A percentile compares a stretch with the other conserved stretches of the same genome.
Conservation (phyloP, 768 basidiomycete genomes). For the Dioszegia hungarica region DNA sequence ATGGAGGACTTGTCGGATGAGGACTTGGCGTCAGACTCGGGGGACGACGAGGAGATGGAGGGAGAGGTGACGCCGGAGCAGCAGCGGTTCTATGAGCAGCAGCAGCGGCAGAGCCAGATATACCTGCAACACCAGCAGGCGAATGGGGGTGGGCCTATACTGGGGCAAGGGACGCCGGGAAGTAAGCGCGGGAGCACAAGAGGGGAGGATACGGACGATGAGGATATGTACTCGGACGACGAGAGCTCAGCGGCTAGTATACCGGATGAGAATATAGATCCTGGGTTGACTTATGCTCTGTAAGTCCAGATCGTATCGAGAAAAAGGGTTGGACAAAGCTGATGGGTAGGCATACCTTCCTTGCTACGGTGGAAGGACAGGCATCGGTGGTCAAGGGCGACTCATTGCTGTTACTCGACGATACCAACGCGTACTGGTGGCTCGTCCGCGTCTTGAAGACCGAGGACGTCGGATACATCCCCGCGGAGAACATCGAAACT, state of each 20-base stretch:
- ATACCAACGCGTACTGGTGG: conserved; percentile 99
- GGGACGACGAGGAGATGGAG: conserved; percentile 6
- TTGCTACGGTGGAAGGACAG: conserved; percentile 96
- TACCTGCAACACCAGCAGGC: conserved; percentile 38
- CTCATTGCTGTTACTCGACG: conserved; percentile 92
- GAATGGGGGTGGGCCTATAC: background rate
- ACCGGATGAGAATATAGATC: conserved; percentile 49
- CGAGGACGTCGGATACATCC: conserved; percentile 97
- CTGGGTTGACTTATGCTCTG: conserved; percentile 48
- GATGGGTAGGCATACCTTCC: conserved; percentile 82
- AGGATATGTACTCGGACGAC: conserved; percentile 38
- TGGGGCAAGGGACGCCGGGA: background rate
- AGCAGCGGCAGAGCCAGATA: conserved; percentile 34
- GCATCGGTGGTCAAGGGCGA: conserved; percentile 98
- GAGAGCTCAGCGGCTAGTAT: conserved; percentile 40
- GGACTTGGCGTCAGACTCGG: background rate
- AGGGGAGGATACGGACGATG: conserved; percentile 24
- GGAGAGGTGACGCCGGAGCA: conserved; percentile 3
- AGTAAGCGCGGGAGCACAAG: conserved; percentile 53
- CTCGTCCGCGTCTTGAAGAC: conserved; percentile 97
- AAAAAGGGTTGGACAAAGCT: background rate
- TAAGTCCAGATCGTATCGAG: conserved; percentile 31
- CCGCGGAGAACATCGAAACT: conserved; percentile 98
- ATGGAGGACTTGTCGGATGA: conserved; percentile 16
- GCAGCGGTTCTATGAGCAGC: conserved; percentile 18